Evolutionary conservation across 768 basidiomycete species (phyloP), one percentile per base, ranked within the genome.

Genomic region (Lactifluus volemus): DNA sequence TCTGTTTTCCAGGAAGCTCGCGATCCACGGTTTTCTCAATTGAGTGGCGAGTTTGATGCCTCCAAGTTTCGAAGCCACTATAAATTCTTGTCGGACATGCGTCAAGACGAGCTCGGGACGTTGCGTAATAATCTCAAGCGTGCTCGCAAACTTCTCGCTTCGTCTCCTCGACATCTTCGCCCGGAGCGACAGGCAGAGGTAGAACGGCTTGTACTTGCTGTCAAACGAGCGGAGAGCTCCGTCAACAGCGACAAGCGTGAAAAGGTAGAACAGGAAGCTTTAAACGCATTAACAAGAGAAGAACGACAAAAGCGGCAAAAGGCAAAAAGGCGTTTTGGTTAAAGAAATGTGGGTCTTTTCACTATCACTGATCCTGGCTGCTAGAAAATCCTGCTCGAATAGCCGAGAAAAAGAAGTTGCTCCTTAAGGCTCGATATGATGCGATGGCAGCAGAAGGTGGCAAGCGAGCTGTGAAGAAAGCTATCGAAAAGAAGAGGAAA

Each of bases 291-390:
- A 53, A 75, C 76, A 64, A 75, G 75, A 59, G 77, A 78, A 55
- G 85, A 92, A 74, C 75, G 73, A 62, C 79, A 81, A 63, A 92
- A 88, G 74, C 76, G 84, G 60, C 78, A 80, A 58, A 82, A 54
- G 94, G 94, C 4, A 98, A 98, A 74, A 79, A 81, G 5, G 80
- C 76, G 47, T 98, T 91, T 91, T 89, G 79, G 74, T 77, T 96
- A 81, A 97, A 96, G 75, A 76, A 84, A 64, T 75, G 94, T 92
- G 69, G 67, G 84, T 73, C 6, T 49, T 44, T 17, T 53, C 17
- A 14, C 32, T 48, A 21, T 29, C 62, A 52, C 39, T 53, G 19
- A 41, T 32, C 4, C 14, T 63, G n/a, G 55, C 17, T 39, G 56
- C 56, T 60, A 39, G 12, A 21, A 11, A 53, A 34, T 15, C 30